Evolutionary conservation across 2,329 filamentous ascomycete species (phyloP).

Genomic region (Lachnellula willkommii): DNA sequence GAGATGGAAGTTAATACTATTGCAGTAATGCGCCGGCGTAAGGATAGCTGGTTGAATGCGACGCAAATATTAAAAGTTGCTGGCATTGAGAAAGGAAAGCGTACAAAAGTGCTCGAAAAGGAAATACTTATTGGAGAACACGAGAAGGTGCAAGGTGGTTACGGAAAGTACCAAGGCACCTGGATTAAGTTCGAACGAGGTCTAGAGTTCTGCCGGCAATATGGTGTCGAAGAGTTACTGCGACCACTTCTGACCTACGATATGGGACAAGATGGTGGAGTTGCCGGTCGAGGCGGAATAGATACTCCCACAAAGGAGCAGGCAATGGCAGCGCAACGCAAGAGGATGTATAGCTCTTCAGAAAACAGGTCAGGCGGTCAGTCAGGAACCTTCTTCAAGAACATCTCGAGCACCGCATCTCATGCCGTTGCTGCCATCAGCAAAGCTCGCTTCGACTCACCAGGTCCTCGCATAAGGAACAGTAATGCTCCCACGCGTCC

Average conservation of each 20-base stretch:
- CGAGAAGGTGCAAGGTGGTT: slow-evolving; percentile 97
- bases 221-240: slow-evolving; percentile 70
- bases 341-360: slow-evolving; percentile 78
- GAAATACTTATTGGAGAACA: slow-evolving; percentile 95
- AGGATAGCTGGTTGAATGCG: slow-evolving; percentile 95
- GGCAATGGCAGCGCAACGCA: slow-evolving; percentile 92
- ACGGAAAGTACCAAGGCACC: slow-evolving; percentile 97
- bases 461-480: slow-evolving; percentile 59
- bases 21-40: slow-evolving; percentile 90
- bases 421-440: slow-evolving; percentile 94
- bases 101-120: slow-evolving; percentile 96
- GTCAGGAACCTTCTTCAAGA: slow-evolving; percentile 91
- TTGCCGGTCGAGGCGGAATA: slow-evolving; percentile 67
- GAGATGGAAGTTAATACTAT: slow-evolving; percentile 96
- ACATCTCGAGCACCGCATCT: slow-evolving; percentile 88
- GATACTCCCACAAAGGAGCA: slow-evolving; percentile 98
- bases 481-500: slow-evolving; percentile 59
- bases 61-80: slow-evolving; percentile 98
- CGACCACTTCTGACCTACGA: slow-evolving; percentile 74
- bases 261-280: slow-evolving; percentile 68
- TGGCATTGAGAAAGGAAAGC: slow-evolving; percentile 93
- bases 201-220: slow-evolving; percentile 81
- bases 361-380: slow-evolving; percentile 63
- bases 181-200: slow-evolving; percentile 96
- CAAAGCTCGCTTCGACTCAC: slow-evolving; percentile 90